A percentile compares a stretch with the other conserved stretches of the same genome.
phyloP scores from a whole-genome alignment of 2,329 filamentous ascomycete genomes.

The Phyllosticta citrichinensis region DNA sequence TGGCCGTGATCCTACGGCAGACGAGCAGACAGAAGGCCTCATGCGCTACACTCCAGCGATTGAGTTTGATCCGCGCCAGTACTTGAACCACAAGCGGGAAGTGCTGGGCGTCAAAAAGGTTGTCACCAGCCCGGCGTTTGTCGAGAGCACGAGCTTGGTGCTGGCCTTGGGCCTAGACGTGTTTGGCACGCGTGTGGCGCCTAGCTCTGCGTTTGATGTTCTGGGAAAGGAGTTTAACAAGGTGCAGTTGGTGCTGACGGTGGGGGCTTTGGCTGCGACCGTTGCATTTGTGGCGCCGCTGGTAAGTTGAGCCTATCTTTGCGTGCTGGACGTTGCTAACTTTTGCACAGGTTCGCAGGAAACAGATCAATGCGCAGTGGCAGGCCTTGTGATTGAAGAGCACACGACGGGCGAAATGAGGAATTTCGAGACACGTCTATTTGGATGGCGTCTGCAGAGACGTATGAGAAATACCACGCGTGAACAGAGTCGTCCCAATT shows the following conservation, averaged over 20 bases:
- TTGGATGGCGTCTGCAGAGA: background rate
- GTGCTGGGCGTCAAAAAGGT: slow-evolving; percentile 66
- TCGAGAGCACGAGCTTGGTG: slow-evolving; percentile 87
- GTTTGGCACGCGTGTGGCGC: slow-evolving; percentile 77
- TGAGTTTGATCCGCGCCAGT: slow-evolving; percentile 72
- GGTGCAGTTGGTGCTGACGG: slow-evolving; percentile 71
- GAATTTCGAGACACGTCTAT: background rate
- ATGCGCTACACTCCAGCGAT: slow-evolving; percentile 64
- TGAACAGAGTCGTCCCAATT: slow-evolving; percentile 3
- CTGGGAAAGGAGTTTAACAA: slow-evolving; percentile 92
- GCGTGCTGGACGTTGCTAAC: slow-evolving; percentile 15
- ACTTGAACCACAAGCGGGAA: slow-evolving; percentile 73
- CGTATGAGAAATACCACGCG: background rate
- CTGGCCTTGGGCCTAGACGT: slow-evolving; percentile 83
- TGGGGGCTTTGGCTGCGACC: slow-evolving; percentile 66
- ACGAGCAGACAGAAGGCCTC: slow-evolving; percentile 76
- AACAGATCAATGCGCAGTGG: slow-evolving; percentile 61
- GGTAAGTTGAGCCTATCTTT: slow-evolving; percentile 47
- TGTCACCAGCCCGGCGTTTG: slow-evolving; percentile 62
- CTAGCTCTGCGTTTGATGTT: slow-evolving; percentile 84
- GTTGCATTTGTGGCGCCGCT: slow-evolving; percentile 74
- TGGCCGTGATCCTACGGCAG: slow-evolving; percentile 68
- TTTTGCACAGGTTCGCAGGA: slow-evolving; percentile 40
- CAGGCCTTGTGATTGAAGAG: slow-evolving; percentile 21
- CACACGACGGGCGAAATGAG: background rate